Evolutionary conservation across 2,329 filamentous ascomycete species (phyloP).

Genomic region (Aspergillus tubingensis): DNA sequence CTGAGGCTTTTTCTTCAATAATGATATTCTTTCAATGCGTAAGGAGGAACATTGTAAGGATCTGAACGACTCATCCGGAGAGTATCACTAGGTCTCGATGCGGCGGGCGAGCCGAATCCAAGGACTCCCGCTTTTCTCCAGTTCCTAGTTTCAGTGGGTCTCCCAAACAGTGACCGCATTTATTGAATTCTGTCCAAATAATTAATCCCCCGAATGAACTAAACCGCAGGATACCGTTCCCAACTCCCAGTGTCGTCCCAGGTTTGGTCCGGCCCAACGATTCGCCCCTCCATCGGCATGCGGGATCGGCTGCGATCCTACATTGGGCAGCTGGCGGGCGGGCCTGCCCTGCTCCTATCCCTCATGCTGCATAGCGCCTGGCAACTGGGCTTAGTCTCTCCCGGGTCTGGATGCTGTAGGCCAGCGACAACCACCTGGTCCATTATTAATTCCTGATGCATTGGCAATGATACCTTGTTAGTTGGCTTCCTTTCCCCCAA

Average conservation of each 20-base stretch:
- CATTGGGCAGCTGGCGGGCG: constrained; percentile 17
- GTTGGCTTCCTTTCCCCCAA: not conserved
- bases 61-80: not conserved
- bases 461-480: not conserved
- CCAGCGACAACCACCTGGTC: not conserved
- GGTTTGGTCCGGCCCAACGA: constrained; percentile 1
- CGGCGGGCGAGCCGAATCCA: not conserved
- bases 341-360: not conserved
- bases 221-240: not conserved
- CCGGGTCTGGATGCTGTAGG: not conserved
- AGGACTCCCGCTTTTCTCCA: not conserved
- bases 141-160: not conserved
- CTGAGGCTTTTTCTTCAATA: no score
- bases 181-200: not conserved
- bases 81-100: not conserved
- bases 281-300: constrained; percentile 7
- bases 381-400: not conserved
- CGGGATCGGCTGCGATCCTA: constrained; percentile 16
- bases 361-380: not conserved
- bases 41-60: no score
- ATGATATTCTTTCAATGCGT: no score
- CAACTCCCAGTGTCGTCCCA: not conserved
- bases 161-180: not conserved
- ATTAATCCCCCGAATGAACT: not conserved
- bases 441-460: not conserved